Base-by-base conservation (phyloP, 768 basidiomycete species). In the Rhodotorula sphaerocarpa region DNA sequence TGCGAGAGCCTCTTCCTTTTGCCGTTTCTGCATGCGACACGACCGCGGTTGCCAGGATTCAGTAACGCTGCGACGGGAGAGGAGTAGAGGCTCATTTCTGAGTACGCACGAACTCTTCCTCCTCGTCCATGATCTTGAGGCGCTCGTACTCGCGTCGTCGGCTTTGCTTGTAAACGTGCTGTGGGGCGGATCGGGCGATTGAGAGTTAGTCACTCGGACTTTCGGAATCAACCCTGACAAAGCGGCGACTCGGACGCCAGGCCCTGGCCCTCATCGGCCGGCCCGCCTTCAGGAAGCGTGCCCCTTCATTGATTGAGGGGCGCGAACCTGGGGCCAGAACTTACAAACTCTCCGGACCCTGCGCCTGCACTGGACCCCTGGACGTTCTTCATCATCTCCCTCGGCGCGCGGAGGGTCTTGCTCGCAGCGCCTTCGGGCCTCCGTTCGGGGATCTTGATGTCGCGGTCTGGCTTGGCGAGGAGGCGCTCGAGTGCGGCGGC, bases 361-460 rank as follows among this genome's bases (percentile, higher is more conserved):
- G 95, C 95, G 48, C 93, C 95, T 11, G 95, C 91, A 75, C 88
- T 90, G 21, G 89, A 92, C 1, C 95, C 95, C 75, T 96, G 92
- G 11, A 99, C 93, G 71, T 97, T 97, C 81, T 95, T 96, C 88
- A 99, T 96, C 77, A 78, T 79, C 66, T 80, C 95, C 52, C 88
- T 80, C 14, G 92, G 80, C 2, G 91, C 79, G 25, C 90, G 79
- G 34, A 96, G 79, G 0, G 79, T 80, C 78, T 88, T 91, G 66
- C 88, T 86, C 3, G 39, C n/a, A n/a, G n/a, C 61, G 21, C 68
- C 68, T 41, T 88, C 87, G 6, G 45, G 41, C 9, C 86, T 86
- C 2, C 87, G 79, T n/a, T 81, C 71, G 3, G 92, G 90, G 15
- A 97, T 77, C 72, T 82, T 82, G 1, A 85, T 88, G 2, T 85